Evolutionary conservation across 306 rosid genomes (phyloP).

Genomic region (Gillenia trifoliata): DNA sequence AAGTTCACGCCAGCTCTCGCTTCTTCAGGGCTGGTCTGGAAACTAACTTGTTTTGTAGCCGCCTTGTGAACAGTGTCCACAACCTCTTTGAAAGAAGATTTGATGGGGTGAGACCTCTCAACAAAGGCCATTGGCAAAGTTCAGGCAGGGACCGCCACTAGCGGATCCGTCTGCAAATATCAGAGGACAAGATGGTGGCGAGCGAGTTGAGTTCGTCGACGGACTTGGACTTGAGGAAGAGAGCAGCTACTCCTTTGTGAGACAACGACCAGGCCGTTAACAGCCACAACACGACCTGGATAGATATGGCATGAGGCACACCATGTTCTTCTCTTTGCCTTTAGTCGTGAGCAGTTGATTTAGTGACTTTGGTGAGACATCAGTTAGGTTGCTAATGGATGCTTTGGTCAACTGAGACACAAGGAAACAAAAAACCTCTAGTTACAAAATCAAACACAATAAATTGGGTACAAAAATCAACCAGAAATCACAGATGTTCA

Average conservation of each 20-base stretch:
- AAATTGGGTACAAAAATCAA: no score
- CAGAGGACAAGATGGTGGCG: slow-evolving; percentile 48
- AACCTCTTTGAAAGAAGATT: slow-evolving; percentile 60
- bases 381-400: no score
- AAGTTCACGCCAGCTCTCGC: slow-evolving; percentile 52
- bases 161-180: slow-evolving; percentile 51
- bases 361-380: no score
- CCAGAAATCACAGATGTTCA: no score
- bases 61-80: slow-evolving; percentile 48
- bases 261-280: slow-evolving; percentile 75
- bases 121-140: slow-evolving; percentile 59
- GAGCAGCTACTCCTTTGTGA: slow-evolving; percentile 60
- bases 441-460: no score
- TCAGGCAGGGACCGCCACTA: no score
- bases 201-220: slow-evolving; percentile 51
- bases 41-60: slow-evolving; percentile 45
- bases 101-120: slow-evolving; percentile 50
- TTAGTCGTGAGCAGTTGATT: slow-evolving; percentile 28
- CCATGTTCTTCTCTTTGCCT: slow-evolving; percentile 40
- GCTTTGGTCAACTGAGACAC: no score
- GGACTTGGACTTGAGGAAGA: slow-evolving; percentile 65
- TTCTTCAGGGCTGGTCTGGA: slow-evolving; percentile 40
- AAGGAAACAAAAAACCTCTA: no score
- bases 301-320: no score
- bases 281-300: slow-evolving; percentile 59